These are phyloP conservation scores for Termitomyces sp. DNA, from an alignment of 768 basidiomycete species.

Conservation along the genomic window DNA sequence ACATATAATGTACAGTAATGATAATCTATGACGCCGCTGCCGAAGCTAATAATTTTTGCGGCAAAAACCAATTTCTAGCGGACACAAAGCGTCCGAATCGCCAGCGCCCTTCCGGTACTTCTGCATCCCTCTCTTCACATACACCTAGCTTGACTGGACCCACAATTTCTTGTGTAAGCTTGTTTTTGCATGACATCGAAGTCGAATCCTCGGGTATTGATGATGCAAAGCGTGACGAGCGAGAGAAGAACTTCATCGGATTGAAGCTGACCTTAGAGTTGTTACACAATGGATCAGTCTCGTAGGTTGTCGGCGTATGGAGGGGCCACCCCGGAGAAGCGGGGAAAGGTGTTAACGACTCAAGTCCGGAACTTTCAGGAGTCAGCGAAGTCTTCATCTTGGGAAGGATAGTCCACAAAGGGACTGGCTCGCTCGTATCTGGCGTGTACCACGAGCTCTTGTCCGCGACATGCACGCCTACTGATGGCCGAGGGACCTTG, in stretches of 20 bases:
- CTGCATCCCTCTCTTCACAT: background rate
- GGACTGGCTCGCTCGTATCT: background rate
- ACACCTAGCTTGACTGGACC: background rate
- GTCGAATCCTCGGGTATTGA: background rate
- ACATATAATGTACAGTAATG: background rate
- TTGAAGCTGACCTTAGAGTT: slow-evolving; percentile 4
- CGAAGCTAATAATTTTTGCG: slow-evolving; percentile 9
- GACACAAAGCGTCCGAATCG: slow-evolving; percentile 6
- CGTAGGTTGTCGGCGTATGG: background rate
- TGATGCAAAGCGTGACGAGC: slow-evolving; percentile 4
- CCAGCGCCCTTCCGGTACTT: slow-evolving; percentile 1
- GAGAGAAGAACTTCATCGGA: slow-evolving; percentile 10
- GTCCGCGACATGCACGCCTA: background rate
- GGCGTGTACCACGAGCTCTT: background rate
- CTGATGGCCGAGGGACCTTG: background rate
- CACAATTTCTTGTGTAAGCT: background rate
- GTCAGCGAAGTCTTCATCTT: slow-evolving; percentile 1
- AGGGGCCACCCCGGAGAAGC: background rate
- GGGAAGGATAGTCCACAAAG: background rate
- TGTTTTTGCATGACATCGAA: background rate
- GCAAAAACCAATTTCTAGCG: slow-evolving; percentile 12
- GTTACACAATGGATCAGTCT: background rate
- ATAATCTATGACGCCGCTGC: background rate
- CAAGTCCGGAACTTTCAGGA: slow-evolving; percentile 3
- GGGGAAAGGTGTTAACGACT: background rate